Base-by-base conservation (phyloP, 2,329 filamentous ascomycete genomes). In the Hypoxylon sp. region DNA sequence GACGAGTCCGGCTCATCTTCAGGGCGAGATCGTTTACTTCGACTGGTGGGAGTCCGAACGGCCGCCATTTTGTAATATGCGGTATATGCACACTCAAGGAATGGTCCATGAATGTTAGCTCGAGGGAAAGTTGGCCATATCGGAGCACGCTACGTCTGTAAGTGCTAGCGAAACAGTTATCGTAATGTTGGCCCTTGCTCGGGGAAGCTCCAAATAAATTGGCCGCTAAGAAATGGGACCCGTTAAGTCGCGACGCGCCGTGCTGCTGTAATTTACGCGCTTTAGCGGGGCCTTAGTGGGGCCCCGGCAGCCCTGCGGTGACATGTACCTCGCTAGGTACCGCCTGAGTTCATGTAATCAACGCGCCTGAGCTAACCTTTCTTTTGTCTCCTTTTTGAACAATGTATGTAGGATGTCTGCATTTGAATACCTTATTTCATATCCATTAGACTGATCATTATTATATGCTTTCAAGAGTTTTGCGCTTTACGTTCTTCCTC, bases 1-100 rank as follows among this genome's bases (percentile, higher is more conserved):
- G 73, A 72, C 14, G 70, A 70, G 34, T 63, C 63, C 12, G 53
- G 48, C 29, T 73, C 72, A 53, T 70, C 67, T 46, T 71, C 67
- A 46, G 66, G 65, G 57, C 62, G 70, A 45, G 67, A 51, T 66
- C 74, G 73, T 53, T 75, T 76, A 52, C 71, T 71, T 56, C 73
- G 70, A 53, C 66, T 64, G 58, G 60, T 47, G 21, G 69, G 63
- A 12, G 70, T 71, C 29, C 63, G 66, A 32, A 57, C 57, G n/a
- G 72, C 63, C 37, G 72, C 57, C 72, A 73, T 75, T 9, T 63
- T 65, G 55, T 52, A 34, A 45, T 47, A 32, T 48, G 32, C 14
- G 25, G 12, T 27, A 16, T 9, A 48, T 51, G n/a, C 34, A 34
- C 54, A 21, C 45, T 34, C n/a, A 56, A 19, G 14, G 16, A 23